A percentile compares a stretch with the other conserved stretches of the same genome.
phyloP scores from a whole-genome alignment of 2,329 filamentous ascomycete species.

The Claviceps purpurea region DNA sequence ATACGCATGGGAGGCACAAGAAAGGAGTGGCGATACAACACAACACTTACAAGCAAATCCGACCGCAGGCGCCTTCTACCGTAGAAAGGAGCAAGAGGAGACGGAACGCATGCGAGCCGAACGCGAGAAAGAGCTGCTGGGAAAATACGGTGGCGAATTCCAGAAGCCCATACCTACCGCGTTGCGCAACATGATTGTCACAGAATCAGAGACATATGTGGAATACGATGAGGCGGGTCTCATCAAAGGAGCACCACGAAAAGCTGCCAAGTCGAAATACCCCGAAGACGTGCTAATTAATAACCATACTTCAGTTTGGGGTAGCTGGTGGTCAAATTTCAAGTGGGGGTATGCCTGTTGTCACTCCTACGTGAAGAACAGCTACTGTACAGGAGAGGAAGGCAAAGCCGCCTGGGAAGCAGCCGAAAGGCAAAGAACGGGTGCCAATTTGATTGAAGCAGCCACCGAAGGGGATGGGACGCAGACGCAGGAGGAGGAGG shows the following conservation, averaged over 20 bases:
- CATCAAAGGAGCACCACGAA: conserved; percentile 76
- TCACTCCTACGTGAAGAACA: conserved; percentile 87
- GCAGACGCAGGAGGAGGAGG: conserved; percentile 11
- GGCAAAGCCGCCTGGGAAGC: conserved; percentile 72
- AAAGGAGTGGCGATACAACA: conserved; percentile 62
- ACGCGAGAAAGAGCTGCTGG: conserved; percentile 55
- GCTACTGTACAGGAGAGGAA: conserved; percentile 89
- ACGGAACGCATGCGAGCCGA: conserved; percentile 54
- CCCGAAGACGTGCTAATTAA: conserved; percentile 74
- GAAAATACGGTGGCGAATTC: conserved; percentile 69
- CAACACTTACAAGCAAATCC: conserved; percentile 93
- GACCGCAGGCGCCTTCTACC: conserved; percentile 74
- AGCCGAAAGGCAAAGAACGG: conserved; percentile 47
- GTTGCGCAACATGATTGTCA: conserved; percentile 53
- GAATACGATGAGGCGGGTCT: conserved; percentile 87
- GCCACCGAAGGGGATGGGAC: conserved; percentile 17
- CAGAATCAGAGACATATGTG: conserved; percentile 74
- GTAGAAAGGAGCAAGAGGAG: conserved; percentile 68
- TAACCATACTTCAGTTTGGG: conserved; percentile 89
- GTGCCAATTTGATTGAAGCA: conserved; percentile 27
- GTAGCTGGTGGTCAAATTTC: conserved; percentile 94
- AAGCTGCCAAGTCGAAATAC: conserved; percentile 77
- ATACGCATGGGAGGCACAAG: conserved; percentile 93
- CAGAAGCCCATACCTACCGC: conserved; percentile 41
- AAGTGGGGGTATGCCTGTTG: conserved; percentile 95